Conservation (phyloP, 2,329 filamentous ascomycete species). For the Tolypocladium tundrense region DNA sequence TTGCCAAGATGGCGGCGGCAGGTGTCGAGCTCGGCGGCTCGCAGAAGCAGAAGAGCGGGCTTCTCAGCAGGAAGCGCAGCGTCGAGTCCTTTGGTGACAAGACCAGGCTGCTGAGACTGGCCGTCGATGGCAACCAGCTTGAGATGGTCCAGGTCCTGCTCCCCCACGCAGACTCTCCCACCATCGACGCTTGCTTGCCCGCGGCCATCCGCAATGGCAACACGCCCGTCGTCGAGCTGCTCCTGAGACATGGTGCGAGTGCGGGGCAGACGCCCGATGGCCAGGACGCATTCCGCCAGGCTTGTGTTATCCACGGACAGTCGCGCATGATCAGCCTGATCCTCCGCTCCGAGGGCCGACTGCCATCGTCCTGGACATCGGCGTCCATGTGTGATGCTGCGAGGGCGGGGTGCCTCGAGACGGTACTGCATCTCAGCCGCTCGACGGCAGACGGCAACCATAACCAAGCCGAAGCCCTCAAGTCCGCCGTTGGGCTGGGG, state of each 20-base stretch:
- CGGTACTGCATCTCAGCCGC: slow-evolving; percentile 39
- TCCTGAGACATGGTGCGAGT: slow-evolving; percentile 42
- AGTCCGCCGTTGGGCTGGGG: slow-evolving; percentile 35
- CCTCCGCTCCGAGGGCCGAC: slow-evolving; percentile 37
- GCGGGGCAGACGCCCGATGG: slow-evolving; percentile 35
- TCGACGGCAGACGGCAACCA: slow-evolving; percentile 43
- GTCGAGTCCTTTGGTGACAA: slow-evolving; percentile 37
- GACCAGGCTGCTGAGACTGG: slow-evolving; percentile 38
- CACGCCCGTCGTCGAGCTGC: slow-evolving; percentile 30
- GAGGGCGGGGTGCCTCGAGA: slow-evolving; percentile 36
- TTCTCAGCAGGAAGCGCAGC: slow-evolving; percentile 39
- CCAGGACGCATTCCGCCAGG: slow-evolving; percentile 41
- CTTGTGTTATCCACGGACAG: slow-evolving; percentile 35
- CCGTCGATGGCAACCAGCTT: slow-evolving; percentile 36
- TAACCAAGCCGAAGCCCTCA: slow-evolving; percentile 41
- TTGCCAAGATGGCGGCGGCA: slow-evolving; percentile 35
- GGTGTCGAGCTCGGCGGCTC: slow-evolving; percentile 41
- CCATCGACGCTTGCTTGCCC: slow-evolving; percentile 39
- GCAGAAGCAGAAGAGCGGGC: slow-evolving; percentile 34
- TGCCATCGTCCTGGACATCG: slow-evolving; percentile 31
- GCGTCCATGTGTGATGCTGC: slow-evolving; percentile 42
- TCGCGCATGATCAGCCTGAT: slow-evolving; percentile 36
- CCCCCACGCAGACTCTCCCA: slow-evolving; percentile 39
- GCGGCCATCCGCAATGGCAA: slow-evolving; percentile 36
- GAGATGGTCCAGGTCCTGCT: slow-evolving; percentile 45